Base-by-base conservation (phyloP, 2,329 filamentous ascomycete genomes). In the Cladophialophora yegresii region DNA sequence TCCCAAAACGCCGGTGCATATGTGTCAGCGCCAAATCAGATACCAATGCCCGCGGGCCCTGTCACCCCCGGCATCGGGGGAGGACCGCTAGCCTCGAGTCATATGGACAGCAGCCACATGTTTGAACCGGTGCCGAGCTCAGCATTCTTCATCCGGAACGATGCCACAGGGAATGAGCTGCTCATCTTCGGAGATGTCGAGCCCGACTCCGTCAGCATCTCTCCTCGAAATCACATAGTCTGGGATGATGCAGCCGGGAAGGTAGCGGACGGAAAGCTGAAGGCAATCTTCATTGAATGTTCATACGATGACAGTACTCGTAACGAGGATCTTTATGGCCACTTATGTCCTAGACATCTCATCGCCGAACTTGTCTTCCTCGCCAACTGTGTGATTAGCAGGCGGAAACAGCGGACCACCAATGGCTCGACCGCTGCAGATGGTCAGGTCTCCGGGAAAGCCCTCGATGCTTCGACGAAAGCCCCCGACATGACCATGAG, bases 141-240 rank as follows among this genome's bases (percentile, higher is more conserved):
- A 20, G 93, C 92, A 0, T 98, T 93, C 77, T 98, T 99, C 76
- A 90, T 99, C 69, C 89, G 91, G 43, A 90, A 95, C 65, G 81
- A 88, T 36, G 75, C 79, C 0, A 89, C 87, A 0, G 84, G 85
- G 1, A 84, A 84, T 33, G 93, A 99, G 77, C 85, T 98, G 2
- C 85, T 99, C 65, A 90, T 99, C 55, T 98, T 97, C 74, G 95
- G 95, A 20, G 95, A 99, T 70, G 91, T 98, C 43, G 95, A 99
- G 74, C 92, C 95, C 0, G 95, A 99, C 76, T 89, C 87, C 8
- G 78, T 98, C 28, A 96, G 92, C 0, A 77, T 93, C 1, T 89
- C 86, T 1, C 92, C 93, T 0, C 87, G 93, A 26, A 98, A 95
- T 69, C 79, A 84, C n/a, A 81, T 82, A 13, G 87, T 99, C 13